Percentiles rank a stretch among this genome's conserved stretches.
These are phyloP conservation scores for Nematodospora valgi DNA, from an alignment of 805 yeast genomes.

Conservation along the genomic window DNA sequence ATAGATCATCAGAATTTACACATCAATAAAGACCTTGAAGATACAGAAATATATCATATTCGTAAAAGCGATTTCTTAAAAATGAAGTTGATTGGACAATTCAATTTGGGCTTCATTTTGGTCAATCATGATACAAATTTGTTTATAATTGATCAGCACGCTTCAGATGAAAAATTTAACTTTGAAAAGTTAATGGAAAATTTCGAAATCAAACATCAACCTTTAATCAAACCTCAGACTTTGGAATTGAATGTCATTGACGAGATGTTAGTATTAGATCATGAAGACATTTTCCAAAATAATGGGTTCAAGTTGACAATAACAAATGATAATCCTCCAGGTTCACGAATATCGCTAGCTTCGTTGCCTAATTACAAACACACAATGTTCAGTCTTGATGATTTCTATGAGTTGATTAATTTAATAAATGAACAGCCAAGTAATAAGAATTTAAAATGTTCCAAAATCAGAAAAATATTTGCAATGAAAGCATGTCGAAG, in stretches of 20 bases:
- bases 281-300: slow-evolving; percentile 51
- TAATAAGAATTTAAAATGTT: slow-evolving; percentile 47
- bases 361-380: slow-evolving; percentile 75
- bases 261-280: slow-evolving; percentile 65
- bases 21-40: slow-evolving; percentile 23
- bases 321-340: slow-evolving; percentile 52
- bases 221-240: slow-evolving; percentile 55
- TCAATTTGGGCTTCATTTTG: slow-evolving; percentile 90
- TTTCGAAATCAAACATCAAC: slow-evolving; percentile 58
- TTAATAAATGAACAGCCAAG: slow-evolving; percentile 32
- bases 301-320: slow-evolving; percentile 74
- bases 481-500: slow-evolving; percentile 95
- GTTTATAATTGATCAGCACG: slow-evolving; percentile 95
- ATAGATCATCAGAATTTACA: background rate
- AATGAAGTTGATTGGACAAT: slow-evolving; percentile 89
- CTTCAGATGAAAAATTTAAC: slow-evolving; percentile 92
- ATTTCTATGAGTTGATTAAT: slow-evolving; percentile 76
- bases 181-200: slow-evolving; percentile 64
- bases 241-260: slow-evolving; percentile 76
- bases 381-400: slow-evolving; percentile 60
- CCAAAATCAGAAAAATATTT: slow-evolving; percentile 77
- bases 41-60: slow-evolving; percentile 55
- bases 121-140: slow-evolving; percentile 55
- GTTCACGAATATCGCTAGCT: slow-evolving; percentile 49
- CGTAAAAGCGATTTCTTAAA: slow-evolving; percentile 66